phyloP scores from a whole-genome alignment of 768 basidiomycete species.

The Rickenella mellea region DNA sequence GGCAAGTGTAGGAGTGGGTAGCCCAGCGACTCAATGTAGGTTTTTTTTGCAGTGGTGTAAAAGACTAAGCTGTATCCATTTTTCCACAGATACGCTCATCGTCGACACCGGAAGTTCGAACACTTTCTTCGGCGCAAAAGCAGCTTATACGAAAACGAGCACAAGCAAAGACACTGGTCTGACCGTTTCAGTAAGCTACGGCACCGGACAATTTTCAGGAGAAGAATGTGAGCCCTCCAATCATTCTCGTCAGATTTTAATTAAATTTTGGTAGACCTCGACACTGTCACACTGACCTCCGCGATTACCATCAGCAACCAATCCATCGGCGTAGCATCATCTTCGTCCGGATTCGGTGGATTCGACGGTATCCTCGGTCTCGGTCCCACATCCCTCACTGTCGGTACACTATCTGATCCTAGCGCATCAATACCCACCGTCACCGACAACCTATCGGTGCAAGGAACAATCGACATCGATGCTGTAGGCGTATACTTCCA shows the following conservation, averaged over 20 bases:
- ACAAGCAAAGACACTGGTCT: conserved; percentile 17
- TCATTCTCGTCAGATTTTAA: too few relatives aligned
- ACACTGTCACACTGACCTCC: conserved; percentile 32
- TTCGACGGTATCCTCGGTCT: conserved; percentile 51
- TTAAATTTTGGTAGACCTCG: conserved; percentile 10
- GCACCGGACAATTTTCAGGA: conserved; percentile 3
- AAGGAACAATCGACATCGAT: conserved; percentile 18
- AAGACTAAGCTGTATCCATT: background rate
- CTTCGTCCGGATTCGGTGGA: conserved; percentile 30
- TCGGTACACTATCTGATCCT: conserved; percentile 23
- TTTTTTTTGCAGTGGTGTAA: background rate
- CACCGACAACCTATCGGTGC: conserved; percentile 21
- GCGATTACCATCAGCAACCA: conserved; percentile 35
- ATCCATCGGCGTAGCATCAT: conserved; percentile 36
- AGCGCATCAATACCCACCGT: conserved; percentile 21
- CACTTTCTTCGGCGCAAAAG: conserved; percentile 19
- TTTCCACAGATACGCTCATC: conserved; percentile 14
- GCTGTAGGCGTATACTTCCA: conserved; percentile 25
- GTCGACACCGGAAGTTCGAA: conserved; percentile 24
- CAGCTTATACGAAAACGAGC: conserved; percentile 11
- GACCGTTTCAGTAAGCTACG: conserved; percentile 7
- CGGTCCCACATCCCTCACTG: conserved; percentile 41
- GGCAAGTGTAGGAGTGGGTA: conserved; percentile 16
- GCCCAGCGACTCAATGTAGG: conserved; percentile 15
- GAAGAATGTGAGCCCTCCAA: too few relatives aligned